These are phyloP conservation scores for Uncinocarpus reesii DNA, from an alignment of 2,329 filamentous ascomycete species.

Conservation along the genomic window DNA sequence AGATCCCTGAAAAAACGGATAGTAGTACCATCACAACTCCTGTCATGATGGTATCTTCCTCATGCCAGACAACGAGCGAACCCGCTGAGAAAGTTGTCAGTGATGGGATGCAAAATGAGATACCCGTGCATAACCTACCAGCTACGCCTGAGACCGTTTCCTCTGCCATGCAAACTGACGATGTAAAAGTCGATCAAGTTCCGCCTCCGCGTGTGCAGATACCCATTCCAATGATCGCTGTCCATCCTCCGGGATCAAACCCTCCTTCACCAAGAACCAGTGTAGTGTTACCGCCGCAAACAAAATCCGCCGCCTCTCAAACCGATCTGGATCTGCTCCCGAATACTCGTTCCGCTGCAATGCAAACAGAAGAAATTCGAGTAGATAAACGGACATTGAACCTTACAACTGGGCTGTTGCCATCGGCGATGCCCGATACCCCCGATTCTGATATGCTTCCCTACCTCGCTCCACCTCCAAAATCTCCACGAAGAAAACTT, in stretches of 20 bases:
- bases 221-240: conserved; percentile 75
- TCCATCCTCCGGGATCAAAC: conserved; percentile 76
- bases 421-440: conserved; percentile 58
- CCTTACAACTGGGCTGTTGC: conserved; percentile 66
- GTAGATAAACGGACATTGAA: conserved; percentile 67
- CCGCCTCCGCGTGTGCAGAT: conserved; percentile 11
- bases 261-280: conserved; percentile 68
- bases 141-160: conserved; percentile 14
- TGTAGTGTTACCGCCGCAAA: conserved; percentile 65
- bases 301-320: conserved; percentile 75
- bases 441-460: conserved; percentile 24
- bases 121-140: neutral
- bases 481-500: conserved; percentile 24
- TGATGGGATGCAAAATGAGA: conserved; percentile 21
- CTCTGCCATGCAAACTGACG: conserved; percentile 28
- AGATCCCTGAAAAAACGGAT: conserved; percentile 22
- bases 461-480: conserved; percentile 29
- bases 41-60: conserved; percentile 33
- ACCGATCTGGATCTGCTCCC: conserved; percentile 47
- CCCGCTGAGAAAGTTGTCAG: conserved; percentile 30
- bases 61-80: conserved; percentile 35
- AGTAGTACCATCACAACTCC: conserved; percentile 26
- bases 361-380: conserved; percentile 87
- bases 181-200: conserved; percentile 1
- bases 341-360: conserved; percentile 45